phyloP scores from a whole-genome alignment of 352 stramenopile species.

The Aphanomyces astaci region DNA sequence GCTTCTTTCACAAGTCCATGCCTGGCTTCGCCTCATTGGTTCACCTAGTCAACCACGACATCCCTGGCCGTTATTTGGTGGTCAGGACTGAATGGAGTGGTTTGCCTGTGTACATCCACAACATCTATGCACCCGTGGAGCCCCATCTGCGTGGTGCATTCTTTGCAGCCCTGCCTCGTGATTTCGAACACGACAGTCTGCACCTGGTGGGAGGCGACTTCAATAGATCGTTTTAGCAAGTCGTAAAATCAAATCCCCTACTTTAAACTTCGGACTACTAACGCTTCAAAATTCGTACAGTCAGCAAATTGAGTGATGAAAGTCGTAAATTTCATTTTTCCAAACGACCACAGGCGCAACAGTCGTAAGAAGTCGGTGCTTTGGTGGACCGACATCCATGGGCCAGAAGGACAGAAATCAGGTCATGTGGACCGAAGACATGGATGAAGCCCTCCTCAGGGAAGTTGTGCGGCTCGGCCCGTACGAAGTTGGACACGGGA shows the following conservation, averaged over 20 bases:
- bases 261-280: not conserved
- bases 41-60: not conserved
- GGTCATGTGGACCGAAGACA: not conserved
- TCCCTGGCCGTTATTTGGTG: not conserved
- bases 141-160: not conserved
- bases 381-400: not conserved
- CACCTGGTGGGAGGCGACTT: too few relatives aligned
- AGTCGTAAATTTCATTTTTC: not conserved
- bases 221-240: not conserved
- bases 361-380: not conserved
- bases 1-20: too few relatives aligned
- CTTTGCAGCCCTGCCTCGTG: too few relatives aligned
- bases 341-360: not conserved
- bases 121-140: not conserved
- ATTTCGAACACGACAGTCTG: too few relatives aligned
- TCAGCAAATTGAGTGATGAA: not conserved
- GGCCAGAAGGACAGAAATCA: not conserved
- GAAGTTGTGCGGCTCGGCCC: not conserved
- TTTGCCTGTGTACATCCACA: conserved; percentile 1
- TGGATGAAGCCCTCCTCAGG: not conserved
- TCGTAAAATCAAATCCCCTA: not conserved
- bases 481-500: not conserved
- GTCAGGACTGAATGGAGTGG: not conserved
- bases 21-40: not conserved
- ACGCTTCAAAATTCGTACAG: not conserved